Conservation (phyloP, 179 eudicot genomes). For the Sideroxylon spinosum region DNA sequence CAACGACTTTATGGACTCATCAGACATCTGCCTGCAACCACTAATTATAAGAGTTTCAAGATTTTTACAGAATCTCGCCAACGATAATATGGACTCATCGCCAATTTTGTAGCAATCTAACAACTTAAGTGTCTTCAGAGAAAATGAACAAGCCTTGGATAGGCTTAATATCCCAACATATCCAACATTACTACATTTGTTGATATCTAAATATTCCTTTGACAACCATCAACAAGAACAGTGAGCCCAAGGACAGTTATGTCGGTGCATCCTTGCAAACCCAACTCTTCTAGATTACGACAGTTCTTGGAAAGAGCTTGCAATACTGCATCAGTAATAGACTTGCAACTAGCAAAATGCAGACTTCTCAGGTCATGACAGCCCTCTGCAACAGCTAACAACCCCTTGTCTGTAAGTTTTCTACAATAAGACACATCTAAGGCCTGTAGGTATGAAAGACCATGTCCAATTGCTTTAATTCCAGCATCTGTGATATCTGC, state of each 20-base stretch:
- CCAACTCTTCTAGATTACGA: slow-evolving; percentile 55
- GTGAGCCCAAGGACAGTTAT: slow-evolving; percentile 68
- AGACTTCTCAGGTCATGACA: slow-evolving; percentile 63
- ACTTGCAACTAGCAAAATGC: slow-evolving; percentile 71
- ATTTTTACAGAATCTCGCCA: slow-evolving; percentile 61
- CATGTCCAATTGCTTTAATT: slow-evolving; percentile 53
- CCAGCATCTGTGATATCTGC: slow-evolving; percentile 84
- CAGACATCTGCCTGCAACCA: slow-evolving; percentile 70
- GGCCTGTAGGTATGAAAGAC: slow-evolving; percentile 58
- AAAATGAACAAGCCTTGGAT: slow-evolving; percentile 55
- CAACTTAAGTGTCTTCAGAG: slow-evolving; percentile 67
- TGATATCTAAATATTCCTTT: slow-evolving; percentile 51
- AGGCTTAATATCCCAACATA: slow-evolving; percentile 56
- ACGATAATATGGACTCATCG: slow-evolving; percentile 52
- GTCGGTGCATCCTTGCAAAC: slow-evolving; percentile 65
- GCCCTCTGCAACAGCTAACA: slow-evolving; percentile 64
- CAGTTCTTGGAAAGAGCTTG: slow-evolving; percentile 59
- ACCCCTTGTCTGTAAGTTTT: slow-evolving; percentile 75
- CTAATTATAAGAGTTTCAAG: slow-evolving; percentile 78
- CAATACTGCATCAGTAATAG: slow-evolving; percentile 51
- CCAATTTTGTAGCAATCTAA: slow-evolving; percentile 76
- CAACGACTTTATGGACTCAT: slow-evolving; percentile 49
- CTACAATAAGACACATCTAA: slow-evolving; percentile 82
- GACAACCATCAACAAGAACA: slow-evolving; percentile 64
- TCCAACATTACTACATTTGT: slow-evolving; percentile 75